These are phyloP conservation scores for Suillus tomentosus DNA, from an alignment of 768 basidiomycete species.

Conservation along the genomic window DNA sequence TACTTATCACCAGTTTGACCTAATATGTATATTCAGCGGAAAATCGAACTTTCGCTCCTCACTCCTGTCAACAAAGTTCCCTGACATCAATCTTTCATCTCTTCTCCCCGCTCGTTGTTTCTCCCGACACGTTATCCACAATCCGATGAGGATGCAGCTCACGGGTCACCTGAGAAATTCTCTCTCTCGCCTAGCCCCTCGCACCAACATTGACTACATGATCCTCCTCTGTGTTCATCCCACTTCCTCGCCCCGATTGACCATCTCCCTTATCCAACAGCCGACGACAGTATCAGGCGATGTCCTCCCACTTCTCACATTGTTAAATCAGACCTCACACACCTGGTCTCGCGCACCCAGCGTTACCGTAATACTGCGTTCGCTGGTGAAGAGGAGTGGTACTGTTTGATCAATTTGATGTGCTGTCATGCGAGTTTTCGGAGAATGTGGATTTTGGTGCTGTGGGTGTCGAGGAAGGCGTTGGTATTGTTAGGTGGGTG, in stretches of 20 bases:
- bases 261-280: slow-evolving; percentile 19
- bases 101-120: slow-evolving; percentile 44
- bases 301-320: slow-evolving; percentile 90
- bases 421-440: slow-evolving; percentile 90
- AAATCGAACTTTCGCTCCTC: slow-evolving; percentile 47
- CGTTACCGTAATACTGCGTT: slow-evolving; percentile 32
- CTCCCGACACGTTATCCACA: slow-evolving; percentile 11
- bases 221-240: slow-evolving; percentile 4
- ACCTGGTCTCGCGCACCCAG: slow-evolving; percentile 57
- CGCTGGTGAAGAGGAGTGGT: slow-evolving; percentile 80
- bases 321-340: slow-evolving; percentile 88
- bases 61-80: slow-evolving; percentile 40
- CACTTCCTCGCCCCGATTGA: slow-evolving; percentile 15
- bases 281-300: slow-evolving; percentile 77
- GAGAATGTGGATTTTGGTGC: slow-evolving; percentile 89
- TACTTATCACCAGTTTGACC: slow-evolving; percentile 21
- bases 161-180: slow-evolving; percentile 12
- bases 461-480: slow-evolving; percentile 56
- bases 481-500: slow-evolving; percentile 58
- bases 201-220: background rate
- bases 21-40: slow-evolving; percentile 31
- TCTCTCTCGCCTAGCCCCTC: slow-evolving; percentile 14
- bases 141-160: slow-evolving; percentile 5
- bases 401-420: slow-evolving; percentile 92
- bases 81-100: slow-evolving; percentile 40